Evolutionary conservation across 2,329 filamentous ascomycete genomes (phyloP), one percentile per base, ranked within the genome.

Genomic region (Cucurbitaria berberidis): DNA sequence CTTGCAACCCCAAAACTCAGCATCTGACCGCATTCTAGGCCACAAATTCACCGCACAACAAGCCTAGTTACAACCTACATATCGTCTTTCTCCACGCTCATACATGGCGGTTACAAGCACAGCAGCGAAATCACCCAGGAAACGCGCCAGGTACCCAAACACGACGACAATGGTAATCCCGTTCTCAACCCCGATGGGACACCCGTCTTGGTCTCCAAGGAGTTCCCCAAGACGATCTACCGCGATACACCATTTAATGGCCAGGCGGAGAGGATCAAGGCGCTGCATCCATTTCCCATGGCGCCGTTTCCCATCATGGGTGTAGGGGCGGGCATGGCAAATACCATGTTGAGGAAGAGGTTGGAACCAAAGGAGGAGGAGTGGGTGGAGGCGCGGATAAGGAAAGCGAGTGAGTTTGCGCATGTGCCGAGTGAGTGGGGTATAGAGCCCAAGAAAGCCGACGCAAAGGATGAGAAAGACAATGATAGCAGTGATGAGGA

Each of bases 391-490:
- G 63, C 66, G 5, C 59, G 67, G 8, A 41, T 73, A 1, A 47
- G 51, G 3, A 71, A 67, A 48, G 69, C 69, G 5, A 49, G 57
- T 1, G 66, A 69, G 32, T 73, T 73, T 44, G 64, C 63, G n/a
- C 48, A 65, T 21, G 64, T 73, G 27, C 67, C 69, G 3, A 45
- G 51, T 11, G 68, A 73, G 11, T 73, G 66, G 68, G 63, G 54
- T 1, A 59, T 74, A 21, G 63, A 68, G 36, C 53, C 63, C 1
- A 56, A 52, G 9, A 65, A 60, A 38, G 19, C 57, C 10, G 43
- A 48, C 13, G 55, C 44, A 22, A 54, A 62, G 4, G 50, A 60
- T 0, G 49, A 56, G 1, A 58, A 62, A 3, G 62, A 59, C 0
- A 60, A 48, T 4, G 62, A 58, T 13, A 51, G 53, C 5, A 21